A percentile compares a stretch with the other conserved stretches of the same genome.
Evolutionary conservation across 257 asterid genomes (phyloP).

Genomic region (Paulownia fortunei): DNA sequence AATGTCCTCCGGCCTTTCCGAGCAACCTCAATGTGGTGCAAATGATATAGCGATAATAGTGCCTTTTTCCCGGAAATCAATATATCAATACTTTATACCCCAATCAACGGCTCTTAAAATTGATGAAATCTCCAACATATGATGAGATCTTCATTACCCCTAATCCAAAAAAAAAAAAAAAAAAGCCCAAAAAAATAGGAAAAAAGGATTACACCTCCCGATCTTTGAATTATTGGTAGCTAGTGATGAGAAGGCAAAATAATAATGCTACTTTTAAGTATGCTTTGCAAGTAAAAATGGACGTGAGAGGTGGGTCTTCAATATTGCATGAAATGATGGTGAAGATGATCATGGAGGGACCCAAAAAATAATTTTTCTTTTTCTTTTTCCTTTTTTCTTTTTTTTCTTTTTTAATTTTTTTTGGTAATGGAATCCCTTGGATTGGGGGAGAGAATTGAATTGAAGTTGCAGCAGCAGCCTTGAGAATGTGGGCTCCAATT

Average conservation of each 20-base stretch:
- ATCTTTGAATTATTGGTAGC: slow-evolving; percentile 47
- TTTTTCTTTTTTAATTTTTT: slow-evolving; percentile 8
- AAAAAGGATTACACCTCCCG: slow-evolving; percentile 9
- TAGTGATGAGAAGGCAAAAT: slow-evolving; percentile 36
- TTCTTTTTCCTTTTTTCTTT: background rate
- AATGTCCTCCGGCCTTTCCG: background rate
- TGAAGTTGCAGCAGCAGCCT: slow-evolving; percentile 58
- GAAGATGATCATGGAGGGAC: slow-evolving; percentile 78
- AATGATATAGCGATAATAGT: slow-evolving; percentile 46
- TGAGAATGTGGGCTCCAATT: slow-evolving; percentile 52
- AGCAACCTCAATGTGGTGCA: slow-evolving; percentile 17
- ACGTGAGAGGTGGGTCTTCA: slow-evolving; percentile 57
- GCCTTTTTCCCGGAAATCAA: slow-evolving; percentile 41
- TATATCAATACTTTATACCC: slow-evolving; percentile 36
- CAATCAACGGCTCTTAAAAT: slow-evolving; percentile 50
- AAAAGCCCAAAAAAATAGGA: background rate
- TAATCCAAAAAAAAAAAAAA: slow-evolving; percentile 38
- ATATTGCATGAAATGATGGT: slow-evolving; percentile 72
- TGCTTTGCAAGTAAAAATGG: slow-evolving; percentile 59
- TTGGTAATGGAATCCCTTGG: slow-evolving; percentile 57
- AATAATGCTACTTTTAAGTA: slow-evolving; percentile 54
- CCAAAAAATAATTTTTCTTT: slow-evolving; percentile 26
- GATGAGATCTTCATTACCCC: slow-evolving; percentile 73
- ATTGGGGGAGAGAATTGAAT: slow-evolving; percentile 61
- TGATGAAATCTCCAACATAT: slow-evolving; percentile 33